Base-by-base conservation (phyloP, 2,329 filamentous ascomycete species). In the Fusarium subtropicale region DNA sequence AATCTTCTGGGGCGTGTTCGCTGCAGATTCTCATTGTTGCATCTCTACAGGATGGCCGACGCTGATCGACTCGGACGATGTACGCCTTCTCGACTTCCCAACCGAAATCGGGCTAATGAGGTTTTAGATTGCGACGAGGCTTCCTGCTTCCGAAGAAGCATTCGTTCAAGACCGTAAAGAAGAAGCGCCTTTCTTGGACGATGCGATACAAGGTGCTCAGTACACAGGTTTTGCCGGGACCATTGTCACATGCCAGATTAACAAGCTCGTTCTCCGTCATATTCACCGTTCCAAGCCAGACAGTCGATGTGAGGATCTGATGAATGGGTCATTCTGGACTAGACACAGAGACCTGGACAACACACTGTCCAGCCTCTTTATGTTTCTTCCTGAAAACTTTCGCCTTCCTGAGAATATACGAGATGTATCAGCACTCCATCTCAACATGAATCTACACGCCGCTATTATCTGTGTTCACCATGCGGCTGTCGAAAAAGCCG, bases 1-100 rank as follows among this genome's bases (percentile, higher is more conserved):
- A 69, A 90, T 92, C 0, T 97, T 97, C 72, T 97, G 95, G 95
- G 88, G 90, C 69, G 86, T 90, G 1, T 97, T 95, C 74, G 91
- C 90, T 70, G 86, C 92, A 42, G 94, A 97, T 77, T 87, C 92
- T 28, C 97, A 97, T 79, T 91, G 92, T 4, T 93, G 91, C 73
- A 92, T 97, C 53, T 93, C 93, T 15, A 97, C 94, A 6, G 94
- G 94, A 4, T 97, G 94, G 94, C 93, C 94, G 0, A 91, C 92
- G 82, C 82, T 90, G 28, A 89, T 97, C 42, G 90, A 97, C 67
- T 86, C 92, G 60, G 83, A 84, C 75, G 92, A 97, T 67, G 87
- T 86, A 71, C 71, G 41, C 5, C 28, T n/a, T 6, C 18, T 44
- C 7, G 5, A 11, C 9, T 30, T 28, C 22, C 20, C 38, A 24